Evolutionary conservation across 2,329 filamentous ascomycete genomes (phyloP).

Genomic region (Cladosporium sp.): DNA sequence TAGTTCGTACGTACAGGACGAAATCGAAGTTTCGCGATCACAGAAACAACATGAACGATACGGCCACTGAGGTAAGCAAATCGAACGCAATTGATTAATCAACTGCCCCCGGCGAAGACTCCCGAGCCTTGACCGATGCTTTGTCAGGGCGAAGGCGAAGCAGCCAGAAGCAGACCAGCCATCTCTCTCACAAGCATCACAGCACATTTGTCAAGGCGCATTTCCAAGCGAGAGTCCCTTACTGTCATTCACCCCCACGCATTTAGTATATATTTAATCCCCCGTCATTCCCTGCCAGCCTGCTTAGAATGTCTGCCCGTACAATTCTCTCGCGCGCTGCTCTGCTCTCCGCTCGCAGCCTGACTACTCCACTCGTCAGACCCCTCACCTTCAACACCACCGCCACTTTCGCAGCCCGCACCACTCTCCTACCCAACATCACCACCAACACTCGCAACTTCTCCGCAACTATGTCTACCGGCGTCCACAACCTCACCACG

Average conservation of each 20-base stretch:
- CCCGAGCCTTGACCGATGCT: background rate
- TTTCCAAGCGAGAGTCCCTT: background rate
- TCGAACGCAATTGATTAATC: background rate
- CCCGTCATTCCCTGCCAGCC: background rate
- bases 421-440: constrained; percentile 11
- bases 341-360: constrained; percentile 38
- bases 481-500: constrained; percentile 46
- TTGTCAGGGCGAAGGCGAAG: background rate
- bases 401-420: constrained; percentile 15
- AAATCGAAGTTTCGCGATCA: no score
- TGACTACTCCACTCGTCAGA: constrained; percentile 11
- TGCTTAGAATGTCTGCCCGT: constrained; percentile 34
- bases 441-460: constrained; percentile 30
- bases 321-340: constrained; percentile 35
- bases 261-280: background rate
- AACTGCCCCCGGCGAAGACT: background rate
- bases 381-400: constrained; percentile 36
- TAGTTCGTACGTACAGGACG: no score
- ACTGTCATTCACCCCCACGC: background rate
- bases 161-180: background rate
- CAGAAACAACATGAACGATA: background rate
- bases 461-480: constrained; percentile 43
- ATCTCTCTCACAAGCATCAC: background rate
- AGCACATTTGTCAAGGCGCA: background rate
- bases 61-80: background rate